These are phyloP conservation scores for Fusarium concolor DNA, from an alignment of 2,329 filamentous ascomycete genomes.

Conservation along the genomic window DNA sequence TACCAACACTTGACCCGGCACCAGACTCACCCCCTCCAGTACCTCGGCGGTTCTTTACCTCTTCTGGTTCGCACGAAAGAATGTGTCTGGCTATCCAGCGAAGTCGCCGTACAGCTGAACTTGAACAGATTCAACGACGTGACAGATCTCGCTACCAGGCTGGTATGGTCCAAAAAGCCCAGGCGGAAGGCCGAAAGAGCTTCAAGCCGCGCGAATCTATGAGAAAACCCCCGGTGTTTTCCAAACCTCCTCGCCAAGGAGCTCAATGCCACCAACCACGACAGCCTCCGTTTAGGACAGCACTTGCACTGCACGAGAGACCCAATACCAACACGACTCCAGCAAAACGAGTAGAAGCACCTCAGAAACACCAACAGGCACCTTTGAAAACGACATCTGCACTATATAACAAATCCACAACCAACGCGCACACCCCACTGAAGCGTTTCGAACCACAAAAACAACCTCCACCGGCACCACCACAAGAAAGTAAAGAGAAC, in stretches of 20 bases:
- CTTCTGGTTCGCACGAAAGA: slow-evolving; percentile 52
- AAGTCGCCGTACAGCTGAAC: slow-evolving; percentile 51
- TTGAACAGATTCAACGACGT: slow-evolving; percentile 46
- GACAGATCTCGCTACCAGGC: slow-evolving; percentile 43
- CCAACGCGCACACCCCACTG: not conserved
- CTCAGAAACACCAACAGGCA: not conserved
- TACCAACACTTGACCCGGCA: slow-evolving; percentile 20
- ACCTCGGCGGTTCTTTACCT: slow-evolving; percentile 52
- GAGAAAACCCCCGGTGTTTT: not conserved
- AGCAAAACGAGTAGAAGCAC: not conserved
- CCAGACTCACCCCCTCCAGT: slow-evolving; percentile 25
- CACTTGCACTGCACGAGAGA: slow-evolving; percentile 2
- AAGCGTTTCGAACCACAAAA: slow-evolving; percentile 2
- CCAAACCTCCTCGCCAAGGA: not conserved
- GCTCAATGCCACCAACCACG: slow-evolving; percentile 1
- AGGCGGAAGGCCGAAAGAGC: slow-evolving; percentile 16
- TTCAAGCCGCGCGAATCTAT: not conserved
- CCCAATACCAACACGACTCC: not conserved
- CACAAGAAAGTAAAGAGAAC: slow-evolving; percentile 42
- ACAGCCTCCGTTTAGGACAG: not conserved
- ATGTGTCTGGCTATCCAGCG: slow-evolving; percentile 51
- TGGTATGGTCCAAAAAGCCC: slow-evolving; percentile 27
- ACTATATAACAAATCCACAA: slow-evolving; percentile 2
- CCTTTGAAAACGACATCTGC: not conserved
- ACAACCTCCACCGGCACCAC: not conserved